Percentiles rank a stretch among this genome's conserved stretches.
Evolutionary conservation across 768 basidiomycete genomes (phyloP).

Genomic region (Coprinellus micaceus): DNA sequence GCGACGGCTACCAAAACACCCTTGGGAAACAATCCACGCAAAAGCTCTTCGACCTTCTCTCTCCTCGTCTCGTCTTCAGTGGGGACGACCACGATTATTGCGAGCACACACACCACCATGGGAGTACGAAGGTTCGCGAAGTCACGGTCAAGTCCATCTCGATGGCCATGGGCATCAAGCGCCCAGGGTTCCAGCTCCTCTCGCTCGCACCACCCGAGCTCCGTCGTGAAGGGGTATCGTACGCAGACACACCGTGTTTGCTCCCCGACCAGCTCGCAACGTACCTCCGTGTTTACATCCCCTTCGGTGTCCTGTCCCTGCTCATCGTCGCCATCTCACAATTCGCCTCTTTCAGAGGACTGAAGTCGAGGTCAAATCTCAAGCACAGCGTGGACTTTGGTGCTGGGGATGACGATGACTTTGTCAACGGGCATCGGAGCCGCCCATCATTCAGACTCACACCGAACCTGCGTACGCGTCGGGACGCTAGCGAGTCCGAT

Average conservation of each 20-base stretch:
- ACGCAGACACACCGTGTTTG: conserved; percentile 63
- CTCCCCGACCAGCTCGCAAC: conserved; percentile 83
- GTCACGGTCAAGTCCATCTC: conserved; percentile 88
- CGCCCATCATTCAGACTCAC: not conserved
- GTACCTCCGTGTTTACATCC: conserved; percentile 70
- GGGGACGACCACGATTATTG: conserved; percentile 98
- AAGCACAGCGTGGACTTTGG: not conserved
- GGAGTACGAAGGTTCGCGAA: conserved; percentile 48
- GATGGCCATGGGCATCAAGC: conserved; percentile 81
- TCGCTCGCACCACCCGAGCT: conserved; percentile 51
- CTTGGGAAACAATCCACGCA: conserved; percentile 63
- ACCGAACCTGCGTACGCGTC: not conserved
- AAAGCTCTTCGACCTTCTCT: conserved; percentile 61
- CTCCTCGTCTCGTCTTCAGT: conserved; percentile 73
- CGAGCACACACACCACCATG: conserved; percentile 49
- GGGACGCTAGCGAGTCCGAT: not conserved
- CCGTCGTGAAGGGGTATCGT: conserved; percentile 20
- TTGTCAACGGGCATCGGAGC: not conserved
- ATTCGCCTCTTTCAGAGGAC: not conserved
- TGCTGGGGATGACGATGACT: not conserved
- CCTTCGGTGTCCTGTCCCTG: conserved; percentile 61
- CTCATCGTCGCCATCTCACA: conserved; percentile 28
- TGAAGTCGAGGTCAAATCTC: conserved; percentile 15
- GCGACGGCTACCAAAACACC: conserved; percentile 82
- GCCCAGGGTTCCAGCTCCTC: conserved; percentile 87